phyloP scores from a whole-genome alignment of 768 basidiomycete species.

The Amanita rubescens region DNA sequence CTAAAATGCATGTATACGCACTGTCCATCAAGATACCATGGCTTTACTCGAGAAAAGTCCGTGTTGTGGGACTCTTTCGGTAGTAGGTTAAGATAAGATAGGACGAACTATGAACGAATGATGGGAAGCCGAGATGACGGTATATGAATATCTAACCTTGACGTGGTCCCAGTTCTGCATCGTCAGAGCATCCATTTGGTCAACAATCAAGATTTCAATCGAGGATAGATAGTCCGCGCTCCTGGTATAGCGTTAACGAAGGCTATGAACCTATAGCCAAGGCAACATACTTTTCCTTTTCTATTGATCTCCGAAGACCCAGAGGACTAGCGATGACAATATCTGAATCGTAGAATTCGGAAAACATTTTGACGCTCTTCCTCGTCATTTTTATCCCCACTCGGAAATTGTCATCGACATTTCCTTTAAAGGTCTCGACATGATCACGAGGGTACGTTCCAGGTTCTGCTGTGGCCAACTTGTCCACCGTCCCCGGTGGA shows the following conservation, averaged over 20 bases:
- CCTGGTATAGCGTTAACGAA: not conserved
- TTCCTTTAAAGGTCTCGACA: slow-evolving; percentile 91
- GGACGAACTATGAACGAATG: slow-evolving; percentile 53
- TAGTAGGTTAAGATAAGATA: slow-evolving; percentile 78
- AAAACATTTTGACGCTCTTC: slow-evolving; percentile 87
- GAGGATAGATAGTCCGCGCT: slow-evolving; percentile 89
- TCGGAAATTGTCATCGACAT: slow-evolving; percentile 92
- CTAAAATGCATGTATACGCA: slow-evolving; percentile 33
- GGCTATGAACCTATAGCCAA: not conserved
- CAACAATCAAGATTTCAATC: slow-evolving; percentile 85
- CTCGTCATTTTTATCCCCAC: slow-evolving; percentile 88
- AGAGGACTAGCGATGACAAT: slow-evolving; percentile 91
- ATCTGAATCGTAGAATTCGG: slow-evolving; percentile 87
- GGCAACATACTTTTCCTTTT: slow-evolving; percentile 81
- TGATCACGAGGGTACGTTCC: slow-evolving; percentile 85
- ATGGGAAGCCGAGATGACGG: not conserved
- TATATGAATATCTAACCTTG: slow-evolving; percentile 46
- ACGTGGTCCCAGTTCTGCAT: slow-evolving; percentile 99
- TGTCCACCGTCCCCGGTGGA: slow-evolving; percentile 74
- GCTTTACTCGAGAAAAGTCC: slow-evolving; percentile 95
- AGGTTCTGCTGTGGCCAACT: slow-evolving; percentile 62
- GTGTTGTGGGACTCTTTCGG: slow-evolving; percentile 91
- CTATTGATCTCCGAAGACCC: slow-evolving; percentile 83
- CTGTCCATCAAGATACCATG: slow-evolving; percentile 97
- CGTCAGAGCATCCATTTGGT: slow-evolving; percentile 85